Conservation (phyloP, 1,284 basidiomycete species). For the Sporisorium exsertum region DNA sequence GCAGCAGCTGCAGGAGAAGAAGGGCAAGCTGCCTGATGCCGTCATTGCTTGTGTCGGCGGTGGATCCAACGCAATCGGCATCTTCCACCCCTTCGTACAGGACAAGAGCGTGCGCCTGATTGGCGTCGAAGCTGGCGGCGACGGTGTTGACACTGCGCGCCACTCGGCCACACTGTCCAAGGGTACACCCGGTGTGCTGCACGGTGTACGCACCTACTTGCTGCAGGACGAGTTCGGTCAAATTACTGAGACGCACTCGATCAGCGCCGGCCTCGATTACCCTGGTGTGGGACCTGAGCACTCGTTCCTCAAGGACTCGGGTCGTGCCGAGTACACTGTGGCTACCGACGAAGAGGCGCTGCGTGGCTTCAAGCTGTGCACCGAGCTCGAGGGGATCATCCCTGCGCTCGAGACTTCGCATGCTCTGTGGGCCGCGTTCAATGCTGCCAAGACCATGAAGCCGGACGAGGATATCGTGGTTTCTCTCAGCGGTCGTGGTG, state of each 20-base stretch:
- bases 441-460: slow-evolving; percentile 84
- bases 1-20: slow-evolving; percentile 79
- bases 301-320: slow-evolving; percentile 93
- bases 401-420: slow-evolving; percentile 96
- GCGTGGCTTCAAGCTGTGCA: slow-evolving; percentile 88
- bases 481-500: slow-evolving; percentile 78
- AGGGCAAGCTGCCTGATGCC: slow-evolving; percentile 89
- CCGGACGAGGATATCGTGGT: slow-evolving; percentile 90
- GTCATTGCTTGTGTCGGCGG: slow-evolving; percentile 98
- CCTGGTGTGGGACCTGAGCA: slow-evolving; percentile 93
- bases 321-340: slow-evolving; percentile 89
- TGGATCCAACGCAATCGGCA: slow-evolving; percentile 94
- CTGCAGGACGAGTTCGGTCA: slow-evolving; percentile 89
- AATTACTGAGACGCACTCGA: slow-evolving; percentile 95
- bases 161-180: slow-evolving; percentile 93
- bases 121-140: slow-evolving; percentile 70
- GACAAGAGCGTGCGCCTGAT: slow-evolving; percentile 63
- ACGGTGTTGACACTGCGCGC: slow-evolving; percentile 84
- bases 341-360: slow-evolving; percentile 95
- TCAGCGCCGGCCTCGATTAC: slow-evolving; percentile 85
- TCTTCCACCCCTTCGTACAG: slow-evolving; percentile 63
- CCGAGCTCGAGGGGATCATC: slow-evolving; percentile 95
- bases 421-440: slow-evolving; percentile 90
- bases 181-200: slow-evolving; percentile 92
- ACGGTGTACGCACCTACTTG: slow-evolving; percentile 94